Conservation (phyloP, 2,329 filamentous ascomycete genomes). For the Calonectria honghensis region DNA sequence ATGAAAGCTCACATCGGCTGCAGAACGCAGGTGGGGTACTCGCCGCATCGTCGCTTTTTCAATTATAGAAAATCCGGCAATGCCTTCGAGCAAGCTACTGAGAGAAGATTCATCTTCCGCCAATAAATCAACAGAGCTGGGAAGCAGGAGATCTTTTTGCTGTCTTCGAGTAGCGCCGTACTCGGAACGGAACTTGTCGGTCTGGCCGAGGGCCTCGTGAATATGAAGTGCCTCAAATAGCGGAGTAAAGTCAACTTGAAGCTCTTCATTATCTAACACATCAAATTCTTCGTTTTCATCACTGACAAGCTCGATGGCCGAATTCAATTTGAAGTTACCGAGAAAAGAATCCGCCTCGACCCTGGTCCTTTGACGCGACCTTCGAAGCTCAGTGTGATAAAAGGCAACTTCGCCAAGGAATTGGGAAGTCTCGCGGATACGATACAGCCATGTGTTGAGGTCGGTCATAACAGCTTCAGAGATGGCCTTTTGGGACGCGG, state of each 20-base stretch:
- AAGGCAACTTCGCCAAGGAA: constrained; percentile 97
- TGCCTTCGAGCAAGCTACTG: constrained; percentile 93
- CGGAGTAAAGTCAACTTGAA: constrained; percentile 95
- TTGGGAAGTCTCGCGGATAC: constrained; percentile 95
- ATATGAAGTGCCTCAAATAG: constrained; percentile 97
- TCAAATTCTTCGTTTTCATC: constrained; percentile 98
- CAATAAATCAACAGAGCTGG: constrained; percentile 82
- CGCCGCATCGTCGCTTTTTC: constrained; percentile 95
- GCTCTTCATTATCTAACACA: constrained; percentile 94
- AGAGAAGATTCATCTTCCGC: constrained; percentile 90
- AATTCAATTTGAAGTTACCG: constrained; percentile 92
- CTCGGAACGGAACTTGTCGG: constrained; percentile 91
- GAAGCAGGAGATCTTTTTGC: constrained; percentile 93
- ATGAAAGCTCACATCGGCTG: constrained; percentile 80
- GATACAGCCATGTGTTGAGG: constrained; percentile 96
- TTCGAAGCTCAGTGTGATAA: constrained; percentile 93
- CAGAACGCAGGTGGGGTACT: constrained; percentile 86
- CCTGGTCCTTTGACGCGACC: constrained; percentile 88
- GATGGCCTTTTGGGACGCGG: constrained; percentile 92
- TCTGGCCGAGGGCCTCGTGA: constrained; percentile 93
- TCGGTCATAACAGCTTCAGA: constrained; percentile 98
- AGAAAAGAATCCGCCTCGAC: constrained; percentile 85
- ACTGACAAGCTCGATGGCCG: constrained; percentile 94
- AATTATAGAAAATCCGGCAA: constrained; percentile 96
- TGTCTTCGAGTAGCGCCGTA: constrained; percentile 93